phyloP scores from a whole-genome alignment of 75 land plant species.

The Selaginella moellendorffii region DNA sequence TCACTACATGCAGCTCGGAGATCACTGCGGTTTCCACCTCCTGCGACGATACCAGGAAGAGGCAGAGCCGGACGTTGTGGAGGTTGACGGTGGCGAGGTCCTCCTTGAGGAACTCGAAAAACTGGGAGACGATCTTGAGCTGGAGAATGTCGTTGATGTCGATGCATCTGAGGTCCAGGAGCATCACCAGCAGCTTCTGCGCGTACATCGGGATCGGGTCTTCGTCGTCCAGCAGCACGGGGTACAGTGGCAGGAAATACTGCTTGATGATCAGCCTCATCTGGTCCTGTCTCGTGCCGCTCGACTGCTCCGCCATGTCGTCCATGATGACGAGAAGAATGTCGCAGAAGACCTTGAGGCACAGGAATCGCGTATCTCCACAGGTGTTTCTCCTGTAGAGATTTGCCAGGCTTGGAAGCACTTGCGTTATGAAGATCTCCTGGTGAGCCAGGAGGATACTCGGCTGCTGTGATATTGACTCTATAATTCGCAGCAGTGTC shows the following conservation, averaged over 20 bases:
- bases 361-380: slow-evolving; percentile 88
- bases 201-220: slow-evolving; percentile 99
- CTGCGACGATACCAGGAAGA: slow-evolving; percentile 73
- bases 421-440: slow-evolving; percentile 35
- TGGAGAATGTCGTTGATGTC: slow-evolving; percentile 68
- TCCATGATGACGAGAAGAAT: slow-evolving; percentile 51
- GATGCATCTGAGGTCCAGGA: slow-evolving; percentile 71
- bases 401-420: slow-evolving; percentile 71
- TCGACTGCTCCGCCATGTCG: slow-evolving; percentile 21
- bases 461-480: slow-evolving; percentile 62
- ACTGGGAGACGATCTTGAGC: slow-evolving; percentile 64
- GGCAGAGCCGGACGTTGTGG: slow-evolving; percentile 75
- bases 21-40: slow-evolving; percentile 65
- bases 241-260: slow-evolving; percentile 81
- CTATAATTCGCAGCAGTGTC: slow-evolving; percentile 66
- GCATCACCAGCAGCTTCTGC: slow-evolving; percentile 94
- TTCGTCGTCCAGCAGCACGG: slow-evolving; percentile 78
- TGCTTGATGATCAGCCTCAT: slow-evolving; percentile 46
- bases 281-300: slow-evolving; percentile 16
- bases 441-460: slow-evolving; percentile 34
- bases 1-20: slow-evolving; percentile 59
- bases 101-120: slow-evolving; percentile 77
- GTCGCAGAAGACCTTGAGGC: slow-evolving; percentile 77
- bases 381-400: slow-evolving; percentile 82
- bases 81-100: slow-evolving; percentile 84